Percentiles rank a stretch among this genome's conserved stretches.
Evolutionary conservation across 2,329 filamentous ascomycete species (phyloP).

Genomic region (Spiromastix sp.): DNA sequence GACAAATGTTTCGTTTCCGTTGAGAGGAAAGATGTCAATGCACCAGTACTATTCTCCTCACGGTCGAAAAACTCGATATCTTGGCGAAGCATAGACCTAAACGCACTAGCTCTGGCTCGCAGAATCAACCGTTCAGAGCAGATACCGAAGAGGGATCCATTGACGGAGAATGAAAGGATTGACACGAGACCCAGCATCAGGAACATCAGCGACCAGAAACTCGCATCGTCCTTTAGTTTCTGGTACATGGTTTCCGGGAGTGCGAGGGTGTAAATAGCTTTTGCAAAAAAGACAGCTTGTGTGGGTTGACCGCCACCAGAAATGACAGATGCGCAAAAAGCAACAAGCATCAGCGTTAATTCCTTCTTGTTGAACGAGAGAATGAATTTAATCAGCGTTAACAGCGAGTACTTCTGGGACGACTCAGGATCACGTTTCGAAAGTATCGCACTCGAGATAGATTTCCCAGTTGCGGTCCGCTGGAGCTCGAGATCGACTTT

Average conservation of each 20-base stretch:
- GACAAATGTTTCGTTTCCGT: slow-evolving; percentile 84
- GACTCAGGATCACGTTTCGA: slow-evolving; percentile 43
- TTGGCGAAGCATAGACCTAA: slow-evolving; percentile 80
- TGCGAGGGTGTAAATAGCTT: slow-evolving; percentile 66
- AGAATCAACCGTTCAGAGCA: slow-evolving; percentile 81
- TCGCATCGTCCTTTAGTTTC: slow-evolving; percentile 56
- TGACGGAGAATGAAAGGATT: slow-evolving; percentile 56
- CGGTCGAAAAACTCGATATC: slow-evolving; percentile 87
- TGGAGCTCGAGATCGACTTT: slow-evolving; percentile 23
- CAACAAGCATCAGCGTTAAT: slow-evolving; percentile 59
- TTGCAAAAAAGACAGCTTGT: slow-evolving; percentile 75
- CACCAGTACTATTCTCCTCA: slow-evolving; percentile 80
- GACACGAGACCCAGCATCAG: slow-evolving; percentile 69
- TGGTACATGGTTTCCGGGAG: slow-evolving; percentile 42
- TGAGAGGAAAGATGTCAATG: slow-evolving; percentile 77
- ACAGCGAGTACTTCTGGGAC: slow-evolving; percentile 54
- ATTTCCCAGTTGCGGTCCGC: slow-evolving; percentile 41
- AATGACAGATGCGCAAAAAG: slow-evolving; percentile 63
- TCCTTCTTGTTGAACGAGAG: slow-evolving; percentile 68
- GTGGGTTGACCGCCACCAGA: slow-evolving; percentile 72
- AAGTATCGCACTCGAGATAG: slow-evolving; percentile 60
- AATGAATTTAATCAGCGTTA: slow-evolving; percentile 69
- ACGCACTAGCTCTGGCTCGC: slow-evolving; percentile 70
- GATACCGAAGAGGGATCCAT: slow-evolving; percentile 68
- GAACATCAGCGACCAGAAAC: slow-evolving; percentile 87